phyloP scores from a whole-genome alignment of 1,284 basidiomycete genomes.

The Tilletia indica region DNA sequence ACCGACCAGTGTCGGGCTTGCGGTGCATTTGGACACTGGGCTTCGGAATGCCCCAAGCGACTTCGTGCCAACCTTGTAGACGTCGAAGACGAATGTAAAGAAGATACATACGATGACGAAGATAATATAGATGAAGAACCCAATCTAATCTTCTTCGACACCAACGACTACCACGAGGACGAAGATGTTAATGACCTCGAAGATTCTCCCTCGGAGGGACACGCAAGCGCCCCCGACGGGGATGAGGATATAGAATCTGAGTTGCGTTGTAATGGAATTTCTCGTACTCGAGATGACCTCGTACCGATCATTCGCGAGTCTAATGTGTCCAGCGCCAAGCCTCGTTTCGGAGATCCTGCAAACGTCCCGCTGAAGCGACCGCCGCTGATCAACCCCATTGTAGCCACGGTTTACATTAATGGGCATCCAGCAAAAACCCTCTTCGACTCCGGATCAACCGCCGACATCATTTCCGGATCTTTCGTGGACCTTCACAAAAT shows the following conservation, averaged over 20 bases:
- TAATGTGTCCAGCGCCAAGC: constrained; percentile 5
- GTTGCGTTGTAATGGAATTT: neutral
- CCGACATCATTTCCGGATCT: neutral
- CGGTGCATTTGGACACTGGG: neutral
- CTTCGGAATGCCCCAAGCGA: constrained; percentile 4
- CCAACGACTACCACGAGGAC: neutral
- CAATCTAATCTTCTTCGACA: neutral
- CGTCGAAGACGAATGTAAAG: neutral
- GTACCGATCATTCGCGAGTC: neutral
- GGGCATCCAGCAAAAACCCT: neutral
- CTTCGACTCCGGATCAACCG: constrained; percentile 5
- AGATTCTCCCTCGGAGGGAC: neutral
- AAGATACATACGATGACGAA: neutral
- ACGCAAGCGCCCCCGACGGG: neutral
- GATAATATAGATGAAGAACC: neutral
- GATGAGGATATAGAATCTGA: neutral
- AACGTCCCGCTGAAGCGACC: neutral
- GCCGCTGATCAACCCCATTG: neutral
- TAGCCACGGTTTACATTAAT: neutral
- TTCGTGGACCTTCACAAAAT: constrained; percentile 11
- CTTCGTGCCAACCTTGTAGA: neutral
- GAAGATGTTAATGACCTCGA: too few species aligned
- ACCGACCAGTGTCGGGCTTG: constrained; percentile 10
- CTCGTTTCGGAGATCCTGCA: neutral
- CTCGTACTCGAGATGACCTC: neutral